Percentiles rank a stretch among this genome's conserved stretches.
Evolutionary conservation across 768 basidiomycete species (phyloP).

Genomic region (Antrodiella citrinella): DNA sequence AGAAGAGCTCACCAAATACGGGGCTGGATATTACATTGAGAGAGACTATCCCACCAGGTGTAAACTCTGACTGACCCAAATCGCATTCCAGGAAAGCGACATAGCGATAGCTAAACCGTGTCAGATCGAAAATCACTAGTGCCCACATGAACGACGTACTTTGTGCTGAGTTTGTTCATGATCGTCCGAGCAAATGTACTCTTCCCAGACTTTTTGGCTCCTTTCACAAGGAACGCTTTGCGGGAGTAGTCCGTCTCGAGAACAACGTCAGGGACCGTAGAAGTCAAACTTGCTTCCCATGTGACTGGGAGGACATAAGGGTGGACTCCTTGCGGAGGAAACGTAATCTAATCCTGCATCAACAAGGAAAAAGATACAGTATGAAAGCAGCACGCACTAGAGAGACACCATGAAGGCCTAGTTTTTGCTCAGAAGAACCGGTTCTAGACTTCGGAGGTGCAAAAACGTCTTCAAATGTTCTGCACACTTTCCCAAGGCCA

Average conservation of each 20-base stretch:
- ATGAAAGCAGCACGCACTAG: constrained; percentile 30
- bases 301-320: constrained; percentile 29
- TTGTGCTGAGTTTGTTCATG: constrained; percentile 56
- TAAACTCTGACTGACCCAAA: constrained; percentile 90
- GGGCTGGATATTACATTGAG: constrained; percentile 62
- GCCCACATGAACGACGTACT: too few relatives aligned
- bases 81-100: constrained; percentile 94
- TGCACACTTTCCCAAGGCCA: constrained; percentile 54
- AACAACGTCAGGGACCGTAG: background rate
- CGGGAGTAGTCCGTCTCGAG: constrained; percentile 5
- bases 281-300: constrained; percentile 21
- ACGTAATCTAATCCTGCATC: constrained; percentile 17
- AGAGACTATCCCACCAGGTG: constrained; percentile 77
- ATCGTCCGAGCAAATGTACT: constrained; percentile 77
- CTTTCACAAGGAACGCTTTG: constrained; percentile 62
- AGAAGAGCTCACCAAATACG: constrained; percentile 52
- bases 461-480: constrained; percentile 57
- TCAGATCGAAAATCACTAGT: constrained; percentile 15
- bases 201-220: constrained; percentile 84
- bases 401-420: constrained; percentile 41
- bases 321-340: constrained; percentile 22
- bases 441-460: constrained; percentile 39
- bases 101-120: constrained; percentile 48
- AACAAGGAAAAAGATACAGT: constrained; percentile 2
- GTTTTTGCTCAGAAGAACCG: constrained; percentile 23